Evolutionary conservation across 768 basidiomycete genomes (phyloP).

Genomic region (Kwoniella pini): DNA sequence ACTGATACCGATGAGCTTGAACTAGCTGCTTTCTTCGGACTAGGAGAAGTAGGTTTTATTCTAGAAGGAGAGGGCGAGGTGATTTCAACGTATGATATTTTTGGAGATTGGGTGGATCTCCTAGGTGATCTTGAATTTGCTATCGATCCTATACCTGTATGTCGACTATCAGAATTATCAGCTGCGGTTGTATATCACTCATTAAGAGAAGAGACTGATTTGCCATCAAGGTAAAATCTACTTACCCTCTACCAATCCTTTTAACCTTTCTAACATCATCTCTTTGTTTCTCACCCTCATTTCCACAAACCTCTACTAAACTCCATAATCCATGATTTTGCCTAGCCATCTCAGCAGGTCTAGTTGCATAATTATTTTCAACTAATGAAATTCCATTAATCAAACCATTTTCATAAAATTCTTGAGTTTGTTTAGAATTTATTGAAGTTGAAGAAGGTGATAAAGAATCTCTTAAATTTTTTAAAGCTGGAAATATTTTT

Average conservation of each 20-base stretch:
- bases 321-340: conserved; percentile 14
- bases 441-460: too few relatives aligned
- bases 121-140: conserved; percentile 19
- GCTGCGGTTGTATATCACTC: too few relatives aligned
- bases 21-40: conserved; percentile 11
- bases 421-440: too few relatives aligned
- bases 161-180: conserved; percentile 6
- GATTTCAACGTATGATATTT: neutral
- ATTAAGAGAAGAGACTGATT: neutral
- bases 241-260: conserved; percentile 14
- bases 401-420: too few relatives aligned
- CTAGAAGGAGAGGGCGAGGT: conserved; percentile 9
- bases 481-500: conserved; percentile 19
- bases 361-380: conserved; percentile 20
- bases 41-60: conserved; percentile 3
- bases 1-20: neutral
- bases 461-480: conserved; percentile 17
- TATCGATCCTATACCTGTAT: conserved; percentile 13
- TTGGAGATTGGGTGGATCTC: conserved; percentile 1
- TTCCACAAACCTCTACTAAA: conserved; percentile 25
- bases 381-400: neutral
- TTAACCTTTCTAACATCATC: neutral
- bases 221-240: too few relatives aligned
- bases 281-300: conserved; percentile 15
- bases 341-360: conserved; percentile 17